phyloP scores from a whole-genome alignment of 2,329 filamentous ascomycete species.

The Gaeumannomyces tritici region DNA sequence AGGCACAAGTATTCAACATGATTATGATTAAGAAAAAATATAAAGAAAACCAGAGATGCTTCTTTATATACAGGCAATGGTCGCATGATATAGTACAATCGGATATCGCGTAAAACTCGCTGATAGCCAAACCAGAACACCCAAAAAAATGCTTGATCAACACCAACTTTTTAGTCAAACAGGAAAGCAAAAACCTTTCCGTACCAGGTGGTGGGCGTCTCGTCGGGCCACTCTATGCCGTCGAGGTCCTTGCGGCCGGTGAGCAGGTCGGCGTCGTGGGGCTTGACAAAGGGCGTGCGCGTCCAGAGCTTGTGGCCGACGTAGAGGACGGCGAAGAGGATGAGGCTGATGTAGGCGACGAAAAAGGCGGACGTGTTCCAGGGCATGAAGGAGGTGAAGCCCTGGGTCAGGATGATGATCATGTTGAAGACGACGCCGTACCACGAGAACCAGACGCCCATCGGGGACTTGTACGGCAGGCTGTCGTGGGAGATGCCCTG shows the following conservation, averaged over 20 bases:
- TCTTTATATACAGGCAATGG: neutral
- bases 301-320: constrained; percentile 46
- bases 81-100: neutral
- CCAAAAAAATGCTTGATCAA: neutral
- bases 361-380: constrained; percentile 56
- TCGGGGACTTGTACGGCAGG: constrained; percentile 51
- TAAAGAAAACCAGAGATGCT: neutral
- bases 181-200: neutral
- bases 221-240: neutral
- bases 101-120: neutral
- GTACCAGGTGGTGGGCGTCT: neutral
- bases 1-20: too few species aligned
- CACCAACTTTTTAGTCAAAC: neutral
- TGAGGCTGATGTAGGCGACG: constrained; percentile 52
- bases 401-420: constrained; percentile 57
- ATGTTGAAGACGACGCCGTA: constrained; percentile 58
- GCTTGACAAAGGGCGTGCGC: constrained; percentile 37
- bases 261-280: constrained; percentile 50
- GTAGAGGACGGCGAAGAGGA: constrained; percentile 52
- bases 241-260: constrained; percentile 1
- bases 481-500: constrained; percentile 47
- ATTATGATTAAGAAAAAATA: too few species aligned
- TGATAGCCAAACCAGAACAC: neutral
- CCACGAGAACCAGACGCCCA: constrained; percentile 55
- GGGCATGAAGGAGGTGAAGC: constrained; percentile 56